Percentiles rank a stretch among this genome's conserved stretches.
Conservation (phyloP, 169 alveolate genomes). For the Plasmodium blacklocki region DNA sequence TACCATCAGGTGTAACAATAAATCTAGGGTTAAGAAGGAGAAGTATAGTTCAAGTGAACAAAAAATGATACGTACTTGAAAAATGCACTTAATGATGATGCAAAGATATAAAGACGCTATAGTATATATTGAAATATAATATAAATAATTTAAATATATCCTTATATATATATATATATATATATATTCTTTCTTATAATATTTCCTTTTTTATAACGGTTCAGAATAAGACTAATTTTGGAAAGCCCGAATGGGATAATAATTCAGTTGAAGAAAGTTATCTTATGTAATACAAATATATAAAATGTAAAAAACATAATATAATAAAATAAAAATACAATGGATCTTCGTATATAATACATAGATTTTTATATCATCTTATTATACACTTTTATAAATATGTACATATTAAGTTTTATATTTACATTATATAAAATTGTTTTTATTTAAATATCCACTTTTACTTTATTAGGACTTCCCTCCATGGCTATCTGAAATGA, state of each 20-base stretch:
- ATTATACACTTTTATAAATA: too few species aligned
- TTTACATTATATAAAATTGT: not conserved
- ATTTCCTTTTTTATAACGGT: not conserved
- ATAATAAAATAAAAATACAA: too few species aligned
- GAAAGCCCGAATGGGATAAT: slow-evolving; percentile 23
- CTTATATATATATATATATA: not conserved
- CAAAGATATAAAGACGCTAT: slow-evolving; percentile 20
- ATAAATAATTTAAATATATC: not conserved
- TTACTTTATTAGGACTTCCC: slow-evolving; percentile 54
- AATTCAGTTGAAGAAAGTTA: slow-evolving; percentile 11
- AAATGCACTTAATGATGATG: slow-evolving; percentile 48
- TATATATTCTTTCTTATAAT: not conserved
- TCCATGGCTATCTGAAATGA: slow-evolving; percentile 66
- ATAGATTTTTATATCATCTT: too few species aligned
- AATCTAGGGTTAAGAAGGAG: slow-evolving; percentile 60
- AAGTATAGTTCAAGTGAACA: slow-evolving; percentile 4
- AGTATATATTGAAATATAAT: slow-evolving; percentile 31
- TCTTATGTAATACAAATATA: slow-evolving; percentile 24
- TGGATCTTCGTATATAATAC: too few species aligned
- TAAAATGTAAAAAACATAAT: too few species aligned
- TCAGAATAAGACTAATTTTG: slow-evolving; percentile 42
- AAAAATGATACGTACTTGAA: slow-evolving; percentile 10
- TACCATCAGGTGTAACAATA: slow-evolving; percentile 29
- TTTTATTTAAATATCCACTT: not conserved
- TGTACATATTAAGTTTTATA: not conserved